Evolutionary conservation across 1,284 basidiomycete species (phyloP).

Genomic region (Austroboletus niveus): DNA sequence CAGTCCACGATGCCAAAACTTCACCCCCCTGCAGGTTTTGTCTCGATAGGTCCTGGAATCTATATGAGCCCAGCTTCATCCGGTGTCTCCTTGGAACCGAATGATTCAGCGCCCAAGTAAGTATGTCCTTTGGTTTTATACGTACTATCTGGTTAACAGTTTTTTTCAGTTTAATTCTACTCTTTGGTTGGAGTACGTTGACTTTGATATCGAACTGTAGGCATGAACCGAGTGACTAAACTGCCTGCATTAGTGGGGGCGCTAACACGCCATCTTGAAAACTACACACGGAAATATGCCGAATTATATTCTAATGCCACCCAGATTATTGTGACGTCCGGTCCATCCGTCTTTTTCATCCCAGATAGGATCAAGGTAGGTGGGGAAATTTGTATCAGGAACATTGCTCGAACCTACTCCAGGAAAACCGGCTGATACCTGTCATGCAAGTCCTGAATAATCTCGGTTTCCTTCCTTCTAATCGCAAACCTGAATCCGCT

Average conservation of each 20-base stretch:
- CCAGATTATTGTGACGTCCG: conserved; percentile 45
- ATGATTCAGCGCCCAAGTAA: conserved; percentile 19
- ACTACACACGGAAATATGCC: conserved; percentile 47
- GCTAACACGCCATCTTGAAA: conserved; percentile 45
- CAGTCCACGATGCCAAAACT: conserved; percentile 14
- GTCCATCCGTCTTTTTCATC: conserved; percentile 41
- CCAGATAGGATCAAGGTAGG: conserved; percentile 35
- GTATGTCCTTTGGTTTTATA: neutral
- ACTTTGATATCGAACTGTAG: too few relatives aligned
- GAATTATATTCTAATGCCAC: conserved; percentile 48
- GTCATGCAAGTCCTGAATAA: conserved; percentile 40
- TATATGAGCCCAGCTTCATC: conserved; percentile 12
- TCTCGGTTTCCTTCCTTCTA: conserved; percentile 37
- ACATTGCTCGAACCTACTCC: conserved; percentile 1
- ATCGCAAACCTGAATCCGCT: neutral
- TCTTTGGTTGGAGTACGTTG: conserved; percentile 51
- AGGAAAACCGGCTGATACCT: conserved; percentile 36
- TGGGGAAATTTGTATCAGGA: neutral
- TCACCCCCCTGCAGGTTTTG: conserved; percentile 20
- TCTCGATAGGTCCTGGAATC: conserved; percentile 22
- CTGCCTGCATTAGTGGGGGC: conserved; percentile 45
- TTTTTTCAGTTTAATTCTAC: conserved; percentile 39
- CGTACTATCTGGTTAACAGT: neutral
- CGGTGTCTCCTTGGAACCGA: neutral
- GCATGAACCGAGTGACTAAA: neutral